Conservation (phyloP, 257 asterid genomes). For the Solanum sparsipilum region DNA sequence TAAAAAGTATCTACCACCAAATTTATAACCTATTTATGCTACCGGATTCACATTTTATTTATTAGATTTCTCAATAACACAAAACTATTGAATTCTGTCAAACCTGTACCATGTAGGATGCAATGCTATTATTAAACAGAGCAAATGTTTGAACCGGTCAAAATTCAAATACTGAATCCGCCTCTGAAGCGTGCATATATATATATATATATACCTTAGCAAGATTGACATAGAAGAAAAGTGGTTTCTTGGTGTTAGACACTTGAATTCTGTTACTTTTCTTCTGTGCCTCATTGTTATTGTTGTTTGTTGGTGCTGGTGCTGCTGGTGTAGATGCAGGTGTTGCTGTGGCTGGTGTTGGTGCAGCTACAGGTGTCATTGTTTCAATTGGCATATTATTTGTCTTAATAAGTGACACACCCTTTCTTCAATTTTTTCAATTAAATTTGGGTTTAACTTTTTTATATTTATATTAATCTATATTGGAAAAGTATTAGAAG, state of each 20-base stretch:
- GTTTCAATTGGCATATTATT: constrained; percentile 30
- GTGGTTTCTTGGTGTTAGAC: constrained; percentile 53
- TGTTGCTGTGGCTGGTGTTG: not conserved
- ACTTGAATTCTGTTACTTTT: constrained; percentile 49
- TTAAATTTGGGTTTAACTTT: not conserved
- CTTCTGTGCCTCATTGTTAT: constrained; percentile 16
- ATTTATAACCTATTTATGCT: not conserved
- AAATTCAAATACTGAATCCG: not conserved
- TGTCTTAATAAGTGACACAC: not conserved
- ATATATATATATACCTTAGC: constrained; percentile 25
- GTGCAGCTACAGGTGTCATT: constrained; percentile 12
- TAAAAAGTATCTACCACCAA: not conserved
- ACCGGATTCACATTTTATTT: not conserved
- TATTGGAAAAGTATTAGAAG: not conserved
- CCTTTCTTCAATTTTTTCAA: not conserved
- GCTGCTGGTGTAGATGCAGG: not conserved
- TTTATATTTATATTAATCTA: not conserved
- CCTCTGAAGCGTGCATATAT: not conserved
- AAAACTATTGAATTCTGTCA: not conserved
- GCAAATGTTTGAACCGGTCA: not conserved
- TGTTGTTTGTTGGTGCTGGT: not conserved
- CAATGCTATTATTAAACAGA: not conserved
- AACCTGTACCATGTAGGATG: not conserved
- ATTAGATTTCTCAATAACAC: not conserved
- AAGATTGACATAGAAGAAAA: constrained; percentile 54